Conservation (phyloP, 2,329 filamentous ascomycete species). For the Penicillium sp. region DNA sequence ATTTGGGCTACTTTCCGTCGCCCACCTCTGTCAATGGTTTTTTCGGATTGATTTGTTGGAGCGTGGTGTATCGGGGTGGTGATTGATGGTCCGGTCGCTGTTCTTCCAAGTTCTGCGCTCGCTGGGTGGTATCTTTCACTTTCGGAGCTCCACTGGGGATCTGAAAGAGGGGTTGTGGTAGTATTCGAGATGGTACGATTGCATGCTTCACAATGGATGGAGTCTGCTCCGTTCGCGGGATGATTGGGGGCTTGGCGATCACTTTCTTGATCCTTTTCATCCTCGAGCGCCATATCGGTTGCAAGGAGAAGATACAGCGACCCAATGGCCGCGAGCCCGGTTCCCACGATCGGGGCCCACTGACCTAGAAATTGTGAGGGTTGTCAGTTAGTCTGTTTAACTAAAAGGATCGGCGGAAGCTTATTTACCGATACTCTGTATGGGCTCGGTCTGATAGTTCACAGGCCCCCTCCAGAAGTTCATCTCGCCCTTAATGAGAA, state of each 20-base stretch:
- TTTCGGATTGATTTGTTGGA: constrained; percentile 18
- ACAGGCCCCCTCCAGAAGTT: constrained; percentile 65
- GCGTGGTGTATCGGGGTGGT: constrained; percentile 1
- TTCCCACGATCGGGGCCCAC: constrained; percentile 51
- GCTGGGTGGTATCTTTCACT: not conserved
- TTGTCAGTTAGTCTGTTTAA: not conserved
- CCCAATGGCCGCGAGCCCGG: constrained; percentile 58
- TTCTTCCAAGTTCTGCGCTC: not conserved
- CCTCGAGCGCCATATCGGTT: constrained; percentile 31
- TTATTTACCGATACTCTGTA: constrained; percentile 59
- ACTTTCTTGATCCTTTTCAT: constrained; percentile 17
- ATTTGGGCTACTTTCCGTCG: constrained; percentile 48
- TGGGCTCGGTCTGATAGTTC: constrained; percentile 62
- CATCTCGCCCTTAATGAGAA: constrained; percentile 60
- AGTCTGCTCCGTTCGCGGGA: not conserved
- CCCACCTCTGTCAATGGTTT: constrained; percentile 29
- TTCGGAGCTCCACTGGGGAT: constrained; percentile 1
- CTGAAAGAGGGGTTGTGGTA: not conserved
- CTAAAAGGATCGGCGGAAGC: not conserved
- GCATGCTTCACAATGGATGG: not conserved
- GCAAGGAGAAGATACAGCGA: constrained; percentile 59
- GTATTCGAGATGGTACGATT: not conserved
- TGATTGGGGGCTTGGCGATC: not conserved
- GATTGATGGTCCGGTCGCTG: not conserved
- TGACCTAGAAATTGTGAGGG: constrained; percentile 25